Evolutionary conservation across 371 early-diverging fungal genomes (phyloP), one percentile per base, ranked within the genome.

Genomic region (Mucor mucedo): DNA sequence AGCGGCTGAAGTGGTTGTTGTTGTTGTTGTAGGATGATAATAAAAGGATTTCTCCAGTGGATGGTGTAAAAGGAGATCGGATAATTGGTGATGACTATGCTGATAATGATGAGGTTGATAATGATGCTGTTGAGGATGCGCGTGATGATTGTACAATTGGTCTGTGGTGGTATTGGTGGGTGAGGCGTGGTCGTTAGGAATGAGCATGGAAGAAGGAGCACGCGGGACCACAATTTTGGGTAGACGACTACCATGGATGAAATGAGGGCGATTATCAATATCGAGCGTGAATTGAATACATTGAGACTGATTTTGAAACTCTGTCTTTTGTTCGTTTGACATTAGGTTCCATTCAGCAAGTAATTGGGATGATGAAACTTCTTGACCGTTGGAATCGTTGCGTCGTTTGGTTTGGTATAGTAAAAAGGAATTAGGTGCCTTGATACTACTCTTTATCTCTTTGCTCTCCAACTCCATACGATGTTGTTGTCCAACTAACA

Each of bases 281-380:
- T 63, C 68, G 8, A 68, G 28, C 13, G 68, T 68, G 32, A 68
- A 68, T 33, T 68, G 68, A 21, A 68, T 48, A 50, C 68, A 68
- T 30, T 59, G 59, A 10, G 68, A 63, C 52, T 68, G 68, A 21
- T 68, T 68, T 45, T 55, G 55, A 42, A 59, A 68, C n/a, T 68
- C 68, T 1, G 52, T 55, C 49, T 63, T 68, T 50, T 68, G 68
- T 28, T 68, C 68, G 27, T 50, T 63, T 30, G 63, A 62, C 62
- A 68, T 52, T 4, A 39, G 5, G 42, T 59, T 32, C 68, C 68
- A 68, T 60, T 68, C 68, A 8, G 55, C 44, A 49, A 45, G 42
- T 33, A 68, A 42, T 44, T 63, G 54, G 5, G 48, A 55, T 0
- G 49, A 33, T n/a, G 68, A 59, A 38, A 63, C 49, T 6, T 58